Base-by-base conservation (phyloP, 345 rosid species). In the Lumnitzera racemosa region DNA sequence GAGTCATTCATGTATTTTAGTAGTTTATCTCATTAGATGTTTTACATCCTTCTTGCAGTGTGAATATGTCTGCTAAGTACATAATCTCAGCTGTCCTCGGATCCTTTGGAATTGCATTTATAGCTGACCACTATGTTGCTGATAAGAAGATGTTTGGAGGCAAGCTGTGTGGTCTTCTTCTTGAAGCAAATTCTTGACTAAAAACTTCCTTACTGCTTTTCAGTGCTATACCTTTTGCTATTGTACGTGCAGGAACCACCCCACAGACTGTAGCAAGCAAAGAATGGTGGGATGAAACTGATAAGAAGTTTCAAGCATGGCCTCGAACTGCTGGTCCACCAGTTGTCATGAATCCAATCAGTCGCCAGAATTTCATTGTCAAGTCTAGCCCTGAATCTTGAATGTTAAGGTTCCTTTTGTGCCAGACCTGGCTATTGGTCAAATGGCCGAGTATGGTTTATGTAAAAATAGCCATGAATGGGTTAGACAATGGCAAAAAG, bases 301-400 rank as follows among this genome's bases (percentile, higher is more conserved):
- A 89, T 69, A 87, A 84, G 83, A 92, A 83, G 49, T 77, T 89
- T 65, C 98, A 85, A 76, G 91, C 94, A 8, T 92, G 98, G 98
- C 98, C 98, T 12, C 92, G 91, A 25, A 82, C 96, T 24, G 96
- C 91, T 10, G 96, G 96, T 36, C 84, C 91, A 20, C 96, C 98
- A 0, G 96, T 89, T 12, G 94, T 89, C 61, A 87, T 92, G 96
- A 92, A 92, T 20, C 96, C 98, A 15, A 87, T 87, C 62, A 89
- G 83, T 68, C 92, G 96, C 63, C 98, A 87, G 79, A 89, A 89
- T 62, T 91, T 89, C 80, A 83, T 89, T 15, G 86, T 91, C 64
- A 91, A 83, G 77, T 31, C 89, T 0, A 58, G 29, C 20, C 64
- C 71, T 53, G 70, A 74, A 55, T 53, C 56, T 50, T 61, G 64